Evolutionary conservation across 169 alveolate species (phyloP), one percentile per base, ranked within the genome.

Genomic region (Eimeria necatrix): DNA sequence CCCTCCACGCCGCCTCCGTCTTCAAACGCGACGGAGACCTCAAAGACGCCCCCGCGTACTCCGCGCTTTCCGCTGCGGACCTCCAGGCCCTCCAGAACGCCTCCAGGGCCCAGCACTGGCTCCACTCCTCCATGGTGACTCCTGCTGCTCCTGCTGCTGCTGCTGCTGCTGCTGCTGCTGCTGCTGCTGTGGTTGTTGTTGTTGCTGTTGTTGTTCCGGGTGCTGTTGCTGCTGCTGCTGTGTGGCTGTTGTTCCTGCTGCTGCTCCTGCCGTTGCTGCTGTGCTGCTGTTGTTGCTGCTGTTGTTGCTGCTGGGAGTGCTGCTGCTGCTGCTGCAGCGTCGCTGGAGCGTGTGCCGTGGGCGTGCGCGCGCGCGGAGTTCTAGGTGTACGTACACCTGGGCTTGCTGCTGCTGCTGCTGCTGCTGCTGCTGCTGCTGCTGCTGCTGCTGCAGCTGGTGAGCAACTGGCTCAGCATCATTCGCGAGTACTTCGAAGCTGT

Each of bases 81-180:
- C 51, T 52, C 12, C 9, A 14, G 32, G 61, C n/a, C 4, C 32
- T 89, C 4, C 87, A 52, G 48, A 71, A 76, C 26, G 52, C 88
- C 8, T 89, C 94, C 10, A 78, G 64, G 26, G 86, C 81, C 52
- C 1, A 86, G 16, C 94, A 89, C 78, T 89, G 87, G 86, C 68
- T 89, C 53, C 94, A 89, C 76, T 89, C 94, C 16, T 53, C 64
- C 41, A 89, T 89, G 94, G 94, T 89, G 71, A 8, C 51, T 32
- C 60, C 9, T 84, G 4, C 59, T n/a, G 41, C 14, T 14, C 18
- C 70, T 22, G 20, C 49, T 61, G 22, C 49, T 3, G 70, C 70
- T 80, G 7, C 22, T 26, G 56, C 12, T 32, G 10, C 59, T 74
- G 85, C 61, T 84, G 18, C 90, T 74, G 95, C 95, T 91, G 14